These are phyloP conservation scores for Dryadomyces quercus-mongolicae DNA, from an alignment of 2,329 filamentous ascomycete genomes.

Conservation along the genomic window DNA sequence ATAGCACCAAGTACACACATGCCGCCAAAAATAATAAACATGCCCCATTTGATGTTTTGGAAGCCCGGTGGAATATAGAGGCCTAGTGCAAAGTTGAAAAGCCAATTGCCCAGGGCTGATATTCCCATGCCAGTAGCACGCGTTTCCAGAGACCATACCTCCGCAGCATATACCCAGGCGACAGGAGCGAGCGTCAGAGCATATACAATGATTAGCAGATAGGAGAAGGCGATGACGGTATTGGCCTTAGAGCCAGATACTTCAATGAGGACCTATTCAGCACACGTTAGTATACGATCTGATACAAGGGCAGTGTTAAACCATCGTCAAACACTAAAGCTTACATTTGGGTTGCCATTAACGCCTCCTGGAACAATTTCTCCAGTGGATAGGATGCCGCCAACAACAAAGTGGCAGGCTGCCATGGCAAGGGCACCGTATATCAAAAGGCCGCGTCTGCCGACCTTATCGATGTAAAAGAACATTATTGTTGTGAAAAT, in stretches of 20 bases:
- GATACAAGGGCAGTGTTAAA: no score
- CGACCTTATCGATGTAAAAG: constrained; percentile 63
- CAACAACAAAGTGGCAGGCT: constrained; percentile 25
- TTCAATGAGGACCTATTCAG: constrained; percentile 27
- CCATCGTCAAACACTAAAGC: no score
- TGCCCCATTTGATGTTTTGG: constrained; percentile 42
- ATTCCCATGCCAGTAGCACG: constrained; percentile 48
- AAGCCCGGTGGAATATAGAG: constrained; percentile 47
- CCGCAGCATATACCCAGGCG: constrained; percentile 53
- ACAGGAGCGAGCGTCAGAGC: constrained; percentile 51
- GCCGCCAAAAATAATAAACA: constrained; percentile 29
- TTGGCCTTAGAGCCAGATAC: constrained; percentile 37
- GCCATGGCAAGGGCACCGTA: neutral
- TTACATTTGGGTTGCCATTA: constrained; percentile 18
- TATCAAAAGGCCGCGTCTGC: constrained; percentile 40
- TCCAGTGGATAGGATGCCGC: constrained; percentile 25
- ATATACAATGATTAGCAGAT: constrained; percentile 52
- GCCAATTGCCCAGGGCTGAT: constrained; percentile 36
- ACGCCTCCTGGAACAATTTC: constrained; percentile 18
- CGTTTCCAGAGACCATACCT: constrained; percentile 50
- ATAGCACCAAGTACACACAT: constrained; percentile 19
- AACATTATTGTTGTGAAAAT: constrained; percentile 66
- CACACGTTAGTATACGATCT: no score
- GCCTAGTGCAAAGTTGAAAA: constrained; percentile 46
- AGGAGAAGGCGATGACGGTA: constrained; percentile 53